Percentiles rank a stretch among this genome's conserved stretches.
Evolutionary conservation across 768 basidiomycete species (phyloP).

Genomic region (Termitomyces sp.): DNA sequence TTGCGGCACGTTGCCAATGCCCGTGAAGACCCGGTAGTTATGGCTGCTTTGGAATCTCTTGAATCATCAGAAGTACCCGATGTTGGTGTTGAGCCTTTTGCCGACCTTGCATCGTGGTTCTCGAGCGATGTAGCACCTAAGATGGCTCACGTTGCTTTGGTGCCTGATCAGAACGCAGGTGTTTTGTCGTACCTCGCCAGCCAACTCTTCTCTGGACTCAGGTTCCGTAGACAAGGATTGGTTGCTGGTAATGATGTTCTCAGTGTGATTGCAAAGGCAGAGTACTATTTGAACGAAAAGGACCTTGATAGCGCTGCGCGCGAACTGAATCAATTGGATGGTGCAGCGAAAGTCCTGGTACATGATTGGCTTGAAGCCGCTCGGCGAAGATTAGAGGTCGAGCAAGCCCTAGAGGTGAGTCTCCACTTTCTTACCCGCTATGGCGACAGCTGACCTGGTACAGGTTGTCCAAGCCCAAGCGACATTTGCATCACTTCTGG

Average conservation of each 20-base stretch:
- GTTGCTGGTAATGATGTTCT: slow-evolving; percentile 81
- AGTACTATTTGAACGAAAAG: slow-evolving; percentile 88
- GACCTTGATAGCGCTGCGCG: slow-evolving; percentile 86
- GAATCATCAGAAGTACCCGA: slow-evolving; percentile 73
- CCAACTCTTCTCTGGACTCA: slow-evolving; percentile 66
- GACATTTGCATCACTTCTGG: slow-evolving; percentile 74
- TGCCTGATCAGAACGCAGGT: slow-evolving; percentile 88
- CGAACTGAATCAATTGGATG: slow-evolving; percentile 88
- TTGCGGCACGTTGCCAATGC: slow-evolving; percentile 71
- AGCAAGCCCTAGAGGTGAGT: slow-evolving; percentile 84
- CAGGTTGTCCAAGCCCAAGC: slow-evolving; percentile 85
- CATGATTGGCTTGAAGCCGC: slow-evolving; percentile 92
- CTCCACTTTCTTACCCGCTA: neutral
- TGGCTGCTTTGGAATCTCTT: slow-evolving; percentile 63
- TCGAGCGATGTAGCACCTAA: slow-evolving; percentile 75
- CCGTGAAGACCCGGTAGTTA: slow-evolving; percentile 65
- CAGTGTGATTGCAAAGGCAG: slow-evolving; percentile 84
- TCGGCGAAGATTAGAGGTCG: slow-evolving; percentile 80
- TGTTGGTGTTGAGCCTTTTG: slow-evolving; percentile 82
- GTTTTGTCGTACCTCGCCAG: slow-evolving; percentile 84
- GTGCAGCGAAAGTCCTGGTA: slow-evolving; percentile 69
- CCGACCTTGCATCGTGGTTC: slow-evolving; percentile 92
- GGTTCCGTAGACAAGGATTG: slow-evolving; percentile 78
- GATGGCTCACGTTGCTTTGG: slow-evolving; percentile 85
- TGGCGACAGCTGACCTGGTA: slow-evolving; percentile 2